These are phyloP conservation scores for Candida yuanshanica DNA, from an alignment of 805 yeast genomes.

Conservation along the genomic window DNA sequence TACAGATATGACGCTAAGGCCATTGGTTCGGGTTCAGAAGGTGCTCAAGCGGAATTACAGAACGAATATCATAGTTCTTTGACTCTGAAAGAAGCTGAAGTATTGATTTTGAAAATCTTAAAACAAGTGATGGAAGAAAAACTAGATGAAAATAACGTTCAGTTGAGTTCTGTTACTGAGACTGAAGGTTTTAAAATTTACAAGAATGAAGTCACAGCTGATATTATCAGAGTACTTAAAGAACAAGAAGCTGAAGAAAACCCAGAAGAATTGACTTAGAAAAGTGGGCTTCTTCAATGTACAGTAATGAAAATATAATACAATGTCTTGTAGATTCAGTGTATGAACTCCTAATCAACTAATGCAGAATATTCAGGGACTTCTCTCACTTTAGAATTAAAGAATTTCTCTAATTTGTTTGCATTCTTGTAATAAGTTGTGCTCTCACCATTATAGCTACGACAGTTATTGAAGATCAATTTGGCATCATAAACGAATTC, in stretches of 20 bases:
- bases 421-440: slow-evolving; percentile 97
- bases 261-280: slow-evolving; percentile 14
- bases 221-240: slow-evolving; percentile 70
- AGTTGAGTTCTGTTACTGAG: slow-evolving; percentile 86
- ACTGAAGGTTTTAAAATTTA: slow-evolving; percentile 84
- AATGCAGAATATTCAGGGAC: slow-evolving; percentile 86
- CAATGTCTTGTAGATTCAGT: not conserved
- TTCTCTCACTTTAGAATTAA: slow-evolving; percentile 76
- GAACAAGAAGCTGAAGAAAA: slow-evolving; percentile 55
- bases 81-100: slow-evolving; percentile 89
- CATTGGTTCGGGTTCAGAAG: slow-evolving; percentile 97
- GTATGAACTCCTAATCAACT: slow-evolving; percentile 47
- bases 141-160: slow-evolving; percentile 90
- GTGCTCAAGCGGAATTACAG: slow-evolving; percentile 96
- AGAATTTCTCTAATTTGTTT: slow-evolving; percentile 84
- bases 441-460: slow-evolving; percentile 86
- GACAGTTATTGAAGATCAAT: slow-evolving; percentile 83
- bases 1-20: slow-evolving; percentile 98
- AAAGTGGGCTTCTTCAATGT: not conserved
- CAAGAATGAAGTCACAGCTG: slow-evolving; percentile 74
- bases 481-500: slow-evolving; percentile 87
- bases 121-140: slow-evolving; percentile 99
- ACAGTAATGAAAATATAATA: not conserved
- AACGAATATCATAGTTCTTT: slow-evolving; percentile 93
- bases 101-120: slow-evolving; percentile 78